Base-by-base conservation (phyloP, 805 yeast species). In the Isabelozyma pseudorhagii region DNA sequence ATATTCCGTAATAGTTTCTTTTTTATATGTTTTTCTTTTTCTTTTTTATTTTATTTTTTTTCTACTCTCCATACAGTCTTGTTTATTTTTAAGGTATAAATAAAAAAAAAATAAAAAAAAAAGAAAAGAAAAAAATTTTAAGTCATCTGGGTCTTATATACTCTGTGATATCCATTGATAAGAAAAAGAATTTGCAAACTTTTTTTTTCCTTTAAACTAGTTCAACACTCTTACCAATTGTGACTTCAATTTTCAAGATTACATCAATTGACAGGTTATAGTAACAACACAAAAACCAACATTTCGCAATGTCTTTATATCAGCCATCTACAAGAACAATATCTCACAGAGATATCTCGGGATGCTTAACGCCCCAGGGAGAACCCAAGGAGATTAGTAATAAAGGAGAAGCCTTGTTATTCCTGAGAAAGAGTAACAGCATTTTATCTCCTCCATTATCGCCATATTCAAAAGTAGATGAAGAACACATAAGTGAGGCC, bases 361-460 rank as follows among this genome's bases (percentile, higher is more conserved):
- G 72, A 28, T 66, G 71, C 53, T 58, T 67, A 39, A 68, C 72
- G 1, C 72, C 71, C 38, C 60, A 53, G 49, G 50, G 54, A 38
- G 59, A 58, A 46, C 46, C 36, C 29, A 31, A 31, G 36, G 36
- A 31, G 51, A 52, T 7, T 40, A 46, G 25, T 29, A 40, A 17
- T 47, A 47, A 38, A 38, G 54, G 31, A 40, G 53, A 10, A 46
- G 50, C 42, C 14, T 47, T 31, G 8, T 31, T 18, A 45, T 45
- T 45, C 15, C 41, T 38, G 28, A 29, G 31, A 31, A 45, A 48
- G 14, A 54, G 50, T 13, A 50, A 54, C 39, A 56, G 57, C n/a
- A 75, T 75, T 25, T 73, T 75, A 39, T 74, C 79, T 11, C 80
- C 80, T 6, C 79, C 79, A 42, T 61, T 73, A 50, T 74, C 79